Percentiles rank a stretch among this genome's conserved stretches.
Evolutionary conservation across 352 stramenopile genomes (phyloP).

Genomic region (Globisporangium rhizosaccharum): DNA sequence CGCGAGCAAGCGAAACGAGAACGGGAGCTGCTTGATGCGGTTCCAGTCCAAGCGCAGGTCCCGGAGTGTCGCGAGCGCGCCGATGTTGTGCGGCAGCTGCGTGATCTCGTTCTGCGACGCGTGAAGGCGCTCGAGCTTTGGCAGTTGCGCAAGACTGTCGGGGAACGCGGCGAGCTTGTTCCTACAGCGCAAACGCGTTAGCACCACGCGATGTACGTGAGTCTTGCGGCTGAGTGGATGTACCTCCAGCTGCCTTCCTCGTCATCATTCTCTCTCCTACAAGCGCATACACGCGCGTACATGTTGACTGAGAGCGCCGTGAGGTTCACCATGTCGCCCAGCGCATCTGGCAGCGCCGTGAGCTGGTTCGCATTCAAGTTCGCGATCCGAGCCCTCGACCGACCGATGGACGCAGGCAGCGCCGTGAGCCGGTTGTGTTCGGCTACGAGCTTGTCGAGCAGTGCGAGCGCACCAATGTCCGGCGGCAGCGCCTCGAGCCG

Average conservation of each 20-base stretch:
- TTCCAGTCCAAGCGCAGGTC: slow-evolving; percentile 68
- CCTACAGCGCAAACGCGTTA: slow-evolving; percentile 3
- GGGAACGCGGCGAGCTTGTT: slow-evolving; percentile 45
- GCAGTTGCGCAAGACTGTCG: slow-evolving; percentile 27
- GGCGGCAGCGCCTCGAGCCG: slow-evolving; percentile 34
- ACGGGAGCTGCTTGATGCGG: slow-evolving; percentile 48
- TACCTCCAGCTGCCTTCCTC: neutral
- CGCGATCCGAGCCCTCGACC: slow-evolving; percentile 21
- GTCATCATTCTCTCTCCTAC: neutral
- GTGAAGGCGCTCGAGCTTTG: slow-evolving; percentile 31
- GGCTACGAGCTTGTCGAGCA: slow-evolving; percentile 39
- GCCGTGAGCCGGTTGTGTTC: slow-evolving; percentile 44
- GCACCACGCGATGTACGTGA: neutral
- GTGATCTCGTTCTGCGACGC: slow-evolving; percentile 43
- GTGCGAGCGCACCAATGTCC: slow-evolving; percentile 30
- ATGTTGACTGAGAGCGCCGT: slow-evolving; percentile 42
- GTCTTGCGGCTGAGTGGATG: no score
- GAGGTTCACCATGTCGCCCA: slow-evolving; percentile 37
- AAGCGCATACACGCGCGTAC: slow-evolving; percentile 2
- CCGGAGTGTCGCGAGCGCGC: slow-evolving; percentile 33
- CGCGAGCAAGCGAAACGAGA: slow-evolving; percentile 45
- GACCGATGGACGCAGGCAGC: slow-evolving; percentile 39
- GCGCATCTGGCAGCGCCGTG: slow-evolving; percentile 25
- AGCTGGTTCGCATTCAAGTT: slow-evolving; percentile 49
- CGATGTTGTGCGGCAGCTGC: slow-evolving; percentile 41